These are phyloP conservation scores for Aspergillus baeticus DNA, from an alignment of 495 filamentous ascomycete genomes.

Conservation along the genomic window DNA sequence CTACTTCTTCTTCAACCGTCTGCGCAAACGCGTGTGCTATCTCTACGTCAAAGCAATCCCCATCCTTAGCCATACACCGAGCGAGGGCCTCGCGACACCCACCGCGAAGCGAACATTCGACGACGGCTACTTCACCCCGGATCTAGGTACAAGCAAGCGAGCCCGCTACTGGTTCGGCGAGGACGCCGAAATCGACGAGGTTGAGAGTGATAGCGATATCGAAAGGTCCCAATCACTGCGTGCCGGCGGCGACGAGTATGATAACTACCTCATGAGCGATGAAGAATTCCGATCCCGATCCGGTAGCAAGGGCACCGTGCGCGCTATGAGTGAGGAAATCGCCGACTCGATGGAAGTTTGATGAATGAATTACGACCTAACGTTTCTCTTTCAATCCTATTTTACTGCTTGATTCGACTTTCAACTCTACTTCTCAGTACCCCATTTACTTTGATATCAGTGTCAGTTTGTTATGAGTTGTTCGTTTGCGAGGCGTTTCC, in stretches of 20 bases:
- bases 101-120: conserved; percentile 49
- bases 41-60: conserved; percentile 85
- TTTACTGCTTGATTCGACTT: neutral
- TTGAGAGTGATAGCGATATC: conserved; percentile 47
- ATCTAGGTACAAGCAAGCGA: conserved; percentile 66
- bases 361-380: conserved; percentile 15
- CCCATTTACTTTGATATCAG: conserved; percentile 3
- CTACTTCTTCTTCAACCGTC: conserved; percentile 97
- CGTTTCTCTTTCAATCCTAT: neutral
- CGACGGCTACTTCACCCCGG: conserved; percentile 47
- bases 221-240: conserved; percentile 28
- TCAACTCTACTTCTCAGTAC: neutral
- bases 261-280: conserved; percentile 44
- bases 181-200: conserved; percentile 36
- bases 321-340: conserved; percentile 73
- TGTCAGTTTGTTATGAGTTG: conserved; percentile 10
- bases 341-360: conserved; percentile 67
- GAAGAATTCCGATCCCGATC: conserved; percentile 40
- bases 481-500: neutral
- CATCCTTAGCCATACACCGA: conserved; percentile 68
- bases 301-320: conserved; percentile 50
- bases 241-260: conserved; percentile 35
- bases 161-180: conserved; percentile 83
- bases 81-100: conserved; percentile 40
- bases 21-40: conserved; percentile 90